Percentiles rank a stretch among this genome's conserved stretches.
Conservation (phyloP, 139 green algal genomes). For the Tetratostichococcus sp. region DNA sequence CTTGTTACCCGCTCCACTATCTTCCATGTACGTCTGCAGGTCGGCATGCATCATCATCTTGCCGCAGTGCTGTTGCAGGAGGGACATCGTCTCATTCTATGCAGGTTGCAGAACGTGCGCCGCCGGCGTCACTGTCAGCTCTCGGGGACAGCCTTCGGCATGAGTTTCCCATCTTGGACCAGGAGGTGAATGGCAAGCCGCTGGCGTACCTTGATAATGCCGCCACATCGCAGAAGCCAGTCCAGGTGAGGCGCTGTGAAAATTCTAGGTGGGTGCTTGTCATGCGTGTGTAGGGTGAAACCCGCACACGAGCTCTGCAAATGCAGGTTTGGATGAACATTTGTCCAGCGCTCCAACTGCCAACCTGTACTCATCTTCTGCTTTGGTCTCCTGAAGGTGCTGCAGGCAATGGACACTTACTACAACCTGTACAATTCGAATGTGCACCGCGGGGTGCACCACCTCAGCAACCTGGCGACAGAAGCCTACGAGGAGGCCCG, state of each 20-base stretch:
- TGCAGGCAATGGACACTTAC: slow-evolving; percentile 44
- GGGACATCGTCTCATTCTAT: no score
- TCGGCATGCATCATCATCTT: no score
- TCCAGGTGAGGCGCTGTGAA: slow-evolving; percentile 22
- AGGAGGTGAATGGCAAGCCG: slow-evolving; percentile 73
- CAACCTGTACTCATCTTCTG: no score
- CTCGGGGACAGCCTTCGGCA: slow-evolving; percentile 35
- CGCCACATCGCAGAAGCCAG: slow-evolving; percentile 95
- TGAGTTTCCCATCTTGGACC: slow-evolving; percentile 85
- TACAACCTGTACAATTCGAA: slow-evolving; percentile 87
- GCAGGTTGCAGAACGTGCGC: neutral
- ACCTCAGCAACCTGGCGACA: slow-evolving; percentile 73
- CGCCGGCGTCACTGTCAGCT: neutral
- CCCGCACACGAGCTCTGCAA: no score
- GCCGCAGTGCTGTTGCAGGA: no score
- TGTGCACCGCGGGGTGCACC: slow-evolving; percentile 92
- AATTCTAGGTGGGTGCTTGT: no score
- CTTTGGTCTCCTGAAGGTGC: no score
- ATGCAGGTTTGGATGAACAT: no score
- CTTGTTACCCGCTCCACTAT: no score
- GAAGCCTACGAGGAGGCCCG: slow-evolving; percentile 86
- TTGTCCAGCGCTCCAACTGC: no score
- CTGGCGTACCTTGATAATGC: slow-evolving; percentile 98
- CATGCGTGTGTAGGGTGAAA: no score
- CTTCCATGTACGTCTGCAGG: no score